These are phyloP conservation scores for Boletus rufocinnamomeus DNA, from an alignment of 768 basidiomycete species.

Conservation along the genomic window DNA sequence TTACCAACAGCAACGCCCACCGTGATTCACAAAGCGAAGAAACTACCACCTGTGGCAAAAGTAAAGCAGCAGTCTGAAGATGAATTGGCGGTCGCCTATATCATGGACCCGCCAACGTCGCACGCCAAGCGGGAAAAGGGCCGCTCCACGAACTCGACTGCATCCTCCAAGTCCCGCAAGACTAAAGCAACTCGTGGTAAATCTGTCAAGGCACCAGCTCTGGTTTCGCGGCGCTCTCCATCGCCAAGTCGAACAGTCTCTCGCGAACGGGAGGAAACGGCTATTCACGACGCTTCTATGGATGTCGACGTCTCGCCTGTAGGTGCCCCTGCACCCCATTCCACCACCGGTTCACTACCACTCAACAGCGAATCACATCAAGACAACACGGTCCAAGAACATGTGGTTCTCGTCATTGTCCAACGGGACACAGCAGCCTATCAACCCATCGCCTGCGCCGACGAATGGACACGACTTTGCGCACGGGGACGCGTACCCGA, in stretches of 20 bases:
- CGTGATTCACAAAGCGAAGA: slow-evolving; percentile 7
- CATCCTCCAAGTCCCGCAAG: slow-evolving; percentile 25
- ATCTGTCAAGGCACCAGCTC: slow-evolving; percentile 20
- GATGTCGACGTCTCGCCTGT: no score
- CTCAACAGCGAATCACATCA: no score
- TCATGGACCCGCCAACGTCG: slow-evolving; percentile 16
- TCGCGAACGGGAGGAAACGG: no score
- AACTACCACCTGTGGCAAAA: neutral
- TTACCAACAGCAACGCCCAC: slow-evolving; percentile 4
- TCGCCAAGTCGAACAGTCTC: slow-evolving; percentile 17
- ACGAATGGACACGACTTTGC: slow-evolving; percentile 4
- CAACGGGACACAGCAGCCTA: slow-evolving; percentile 1
- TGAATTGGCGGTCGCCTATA: slow-evolving; percentile 9
- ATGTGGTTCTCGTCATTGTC: slow-evolving; percentile 26
- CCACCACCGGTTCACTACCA: no score
- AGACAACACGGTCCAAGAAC: no score
- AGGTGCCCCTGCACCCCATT: no score
- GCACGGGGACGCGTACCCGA: slow-evolving; percentile 13
- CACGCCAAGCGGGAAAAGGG: slow-evolving; percentile 22
- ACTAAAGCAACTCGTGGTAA: slow-evolving; percentile 23
- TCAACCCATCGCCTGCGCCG: neutral
- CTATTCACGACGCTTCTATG: no score
- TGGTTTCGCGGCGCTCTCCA: slow-evolving; percentile 15
- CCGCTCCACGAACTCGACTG: slow-evolving; percentile 25
- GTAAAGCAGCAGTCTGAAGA: slow-evolving; percentile 29